Conservation (phyloP, 2,329 filamentous ascomycete genomes). For the Dothiorella sarmentorum region DNA sequence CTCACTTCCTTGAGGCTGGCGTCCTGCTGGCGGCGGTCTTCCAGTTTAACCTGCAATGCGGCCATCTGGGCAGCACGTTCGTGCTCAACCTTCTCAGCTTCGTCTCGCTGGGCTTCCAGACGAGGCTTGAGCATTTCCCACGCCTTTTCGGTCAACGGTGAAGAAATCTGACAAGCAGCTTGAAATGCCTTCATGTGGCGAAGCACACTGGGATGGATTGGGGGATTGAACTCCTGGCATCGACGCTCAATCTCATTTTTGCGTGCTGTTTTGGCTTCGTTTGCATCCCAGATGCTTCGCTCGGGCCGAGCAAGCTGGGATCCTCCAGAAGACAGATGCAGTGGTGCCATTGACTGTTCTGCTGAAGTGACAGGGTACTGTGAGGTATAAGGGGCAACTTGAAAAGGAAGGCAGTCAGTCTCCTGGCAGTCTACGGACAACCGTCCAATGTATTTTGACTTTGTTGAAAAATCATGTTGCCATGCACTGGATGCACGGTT, state of each 20-base stretch:
- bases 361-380: slow-evolving; percentile 33
- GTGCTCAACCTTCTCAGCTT: slow-evolving; percentile 57
- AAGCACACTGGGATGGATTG: slow-evolving; percentile 60
- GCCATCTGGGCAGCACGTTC: slow-evolving; percentile 49
- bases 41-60: slow-evolving; percentile 45
- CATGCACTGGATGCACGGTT: not conserved
- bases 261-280: slow-evolving; percentile 61
- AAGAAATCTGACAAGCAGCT: slow-evolving; percentile 66
- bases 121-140: slow-evolving; percentile 69
- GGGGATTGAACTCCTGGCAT: slow-evolving; percentile 63
- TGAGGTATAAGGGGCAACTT: slow-evolving; percentile 27
- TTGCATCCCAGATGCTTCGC: slow-evolving; percentile 60
- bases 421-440: slow-evolving; percentile 5
- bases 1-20: slow-evolving; percentile 50
- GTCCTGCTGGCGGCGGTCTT: slow-evolving; percentile 48
- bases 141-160: slow-evolving; percentile 63
- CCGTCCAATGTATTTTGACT: not conserved
- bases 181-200: slow-evolving; percentile 71
- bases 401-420: slow-evolving; percentile 10
- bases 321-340: slow-evolving; percentile 25
- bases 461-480: not conserved
- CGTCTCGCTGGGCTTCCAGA: slow-evolving; percentile 61
- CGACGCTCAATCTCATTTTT: slow-evolving; percentile 69
- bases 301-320: slow-evolving; percentile 37
- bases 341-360: slow-evolving; percentile 33